Conservation (phyloP, 129 eudicot species). For the Flaveria linearis region DNA sequence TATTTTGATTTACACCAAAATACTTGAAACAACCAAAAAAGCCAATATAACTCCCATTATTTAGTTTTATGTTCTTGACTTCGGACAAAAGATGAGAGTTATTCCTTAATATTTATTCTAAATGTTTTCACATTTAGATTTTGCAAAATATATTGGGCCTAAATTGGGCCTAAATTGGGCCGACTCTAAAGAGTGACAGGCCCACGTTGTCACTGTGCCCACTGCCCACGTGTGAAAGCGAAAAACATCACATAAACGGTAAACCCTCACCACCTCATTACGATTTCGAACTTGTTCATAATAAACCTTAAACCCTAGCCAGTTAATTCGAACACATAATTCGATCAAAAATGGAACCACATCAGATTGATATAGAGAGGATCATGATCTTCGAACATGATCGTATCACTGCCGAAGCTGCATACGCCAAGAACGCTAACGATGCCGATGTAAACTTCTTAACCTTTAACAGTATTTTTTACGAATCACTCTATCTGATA, state of each 20-base stretch:
- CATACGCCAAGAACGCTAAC: constrained; percentile 58
- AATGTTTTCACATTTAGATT: background rate
- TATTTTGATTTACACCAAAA: too few relatives aligned
- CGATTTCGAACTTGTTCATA: too few relatives aligned
- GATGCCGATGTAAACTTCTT: constrained; percentile 60
- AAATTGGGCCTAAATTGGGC: too few relatives aligned
- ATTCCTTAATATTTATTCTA: too few relatives aligned
- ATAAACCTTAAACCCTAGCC: constrained; percentile 28
- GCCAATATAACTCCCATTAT: too few relatives aligned
- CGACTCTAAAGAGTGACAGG: too few relatives aligned
- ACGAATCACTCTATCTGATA: too few relatives aligned
- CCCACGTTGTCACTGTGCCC: too few relatives aligned
- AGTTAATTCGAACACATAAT: background rate
- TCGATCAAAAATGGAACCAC: constrained; percentile 34
- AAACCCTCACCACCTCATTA: constrained; percentile 4
- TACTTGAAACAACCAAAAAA: too few relatives aligned
- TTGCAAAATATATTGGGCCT: background rate
- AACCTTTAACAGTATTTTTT: background rate
- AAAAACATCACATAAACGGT: constrained; percentile 3
- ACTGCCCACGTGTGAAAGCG: constrained; percentile 10
- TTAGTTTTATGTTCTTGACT: too few relatives aligned
- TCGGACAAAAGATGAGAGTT: background rate
- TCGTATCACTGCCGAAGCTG: constrained; percentile 70
- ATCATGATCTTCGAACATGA: constrained; percentile 74
- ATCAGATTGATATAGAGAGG: constrained; percentile 54